Conservation (phyloP, 768 basidiomycete species). For the Lactarius hatsudake region DNA sequence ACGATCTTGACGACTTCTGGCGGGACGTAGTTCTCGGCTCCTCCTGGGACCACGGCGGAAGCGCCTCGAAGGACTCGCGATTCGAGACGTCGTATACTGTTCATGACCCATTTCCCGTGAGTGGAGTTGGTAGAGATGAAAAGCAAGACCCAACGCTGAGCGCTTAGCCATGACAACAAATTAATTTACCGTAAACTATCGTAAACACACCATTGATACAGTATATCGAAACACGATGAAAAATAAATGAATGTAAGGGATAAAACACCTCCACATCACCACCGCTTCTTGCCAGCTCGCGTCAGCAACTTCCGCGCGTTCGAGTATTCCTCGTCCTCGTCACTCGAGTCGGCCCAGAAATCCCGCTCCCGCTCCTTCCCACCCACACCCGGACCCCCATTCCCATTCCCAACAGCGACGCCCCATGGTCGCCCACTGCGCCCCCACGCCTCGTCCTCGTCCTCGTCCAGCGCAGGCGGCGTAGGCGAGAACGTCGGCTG, state of each 20-base stretch:
- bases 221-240: no score
- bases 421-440: slow-evolving; percentile 19
- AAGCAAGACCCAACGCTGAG: not conserved
- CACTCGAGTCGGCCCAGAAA: slow-evolving; percentile 74
- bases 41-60: slow-evolving; percentile 89
- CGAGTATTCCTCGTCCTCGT: slow-evolving; percentile 65
- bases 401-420: slow-evolving; percentile 28
- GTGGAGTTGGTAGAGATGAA: not conserved
- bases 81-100: slow-evolving; percentile 94
- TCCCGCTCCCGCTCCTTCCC: slow-evolving; percentile 29
- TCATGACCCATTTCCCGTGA: not conserved
- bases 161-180: not conserved
- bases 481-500: slow-evolving; percentile 73
- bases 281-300: slow-evolving; percentile 43
- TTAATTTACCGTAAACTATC: slow-evolving; percentile 5
- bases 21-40: slow-evolving; percentile 94
- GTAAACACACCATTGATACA: not conserved
- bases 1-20: slow-evolving; percentile 88
- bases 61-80: slow-evolving; percentile 88
- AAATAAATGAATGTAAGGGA: not conserved
- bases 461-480: slow-evolving; percentile 61
- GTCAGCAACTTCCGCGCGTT: slow-evolving; percentile 54
- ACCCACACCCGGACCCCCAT: slow-evolving; percentile 22
- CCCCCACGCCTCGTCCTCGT: slow-evolving; percentile 31
- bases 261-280: slow-evolving; percentile 20